These are phyloP conservation scores for Curvularia hawaiiensis DNA, from an alignment of 2,329 filamentous ascomycete species.

Conservation along the genomic window DNA sequence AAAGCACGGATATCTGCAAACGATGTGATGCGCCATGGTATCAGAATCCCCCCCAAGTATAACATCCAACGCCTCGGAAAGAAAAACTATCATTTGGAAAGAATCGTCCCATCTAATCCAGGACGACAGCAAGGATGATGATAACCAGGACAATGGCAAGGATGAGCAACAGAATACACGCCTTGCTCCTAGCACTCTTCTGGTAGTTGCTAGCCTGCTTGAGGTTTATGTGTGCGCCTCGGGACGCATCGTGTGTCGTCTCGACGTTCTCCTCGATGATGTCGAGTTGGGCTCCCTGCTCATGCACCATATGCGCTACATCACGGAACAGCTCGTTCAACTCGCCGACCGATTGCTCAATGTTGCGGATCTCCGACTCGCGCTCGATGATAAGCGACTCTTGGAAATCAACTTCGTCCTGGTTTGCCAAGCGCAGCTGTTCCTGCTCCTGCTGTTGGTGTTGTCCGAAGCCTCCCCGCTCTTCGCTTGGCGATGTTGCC, in stretches of 20 bases:
- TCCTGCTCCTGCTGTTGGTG: slow-evolving; percentile 67
- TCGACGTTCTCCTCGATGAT: slow-evolving; percentile 89
- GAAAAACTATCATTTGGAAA: neutral
- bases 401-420: slow-evolving; percentile 97
- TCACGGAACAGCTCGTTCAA: slow-evolving; percentile 96
- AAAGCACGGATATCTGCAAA: slow-evolving; percentile 7
- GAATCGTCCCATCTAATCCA: slow-evolving; percentile 61
- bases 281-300: slow-evolving; percentile 88
- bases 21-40: slow-evolving; percentile 16
- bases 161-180: slow-evolving; percentile 89
- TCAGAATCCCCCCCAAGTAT: slow-evolving; percentile 11
- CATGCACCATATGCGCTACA: slow-evolving; percentile 94
- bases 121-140: slow-evolving; percentile 81
- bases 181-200: slow-evolving; percentile 92
- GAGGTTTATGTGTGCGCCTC: slow-evolving; percentile 84
- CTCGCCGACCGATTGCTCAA: slow-evolving; percentile 94
- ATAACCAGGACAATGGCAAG: slow-evolving; percentile 87
- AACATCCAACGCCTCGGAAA: slow-evolving; percentile 16
- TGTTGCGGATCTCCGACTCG: slow-evolving; percentile 95
- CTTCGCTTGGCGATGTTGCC: slow-evolving; percentile 47
- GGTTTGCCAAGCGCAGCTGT: slow-evolving; percentile 79
- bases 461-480: slow-evolving; percentile 54
- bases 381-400: slow-evolving; percentile 95
- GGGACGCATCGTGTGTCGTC: slow-evolving; percentile 78
- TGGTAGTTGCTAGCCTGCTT: slow-evolving; percentile 88